These are phyloP conservation scores for Cinnamomum micranthum DNA, from an alignment of 164 flowering plant species.

Conservation along the genomic window DNA sequence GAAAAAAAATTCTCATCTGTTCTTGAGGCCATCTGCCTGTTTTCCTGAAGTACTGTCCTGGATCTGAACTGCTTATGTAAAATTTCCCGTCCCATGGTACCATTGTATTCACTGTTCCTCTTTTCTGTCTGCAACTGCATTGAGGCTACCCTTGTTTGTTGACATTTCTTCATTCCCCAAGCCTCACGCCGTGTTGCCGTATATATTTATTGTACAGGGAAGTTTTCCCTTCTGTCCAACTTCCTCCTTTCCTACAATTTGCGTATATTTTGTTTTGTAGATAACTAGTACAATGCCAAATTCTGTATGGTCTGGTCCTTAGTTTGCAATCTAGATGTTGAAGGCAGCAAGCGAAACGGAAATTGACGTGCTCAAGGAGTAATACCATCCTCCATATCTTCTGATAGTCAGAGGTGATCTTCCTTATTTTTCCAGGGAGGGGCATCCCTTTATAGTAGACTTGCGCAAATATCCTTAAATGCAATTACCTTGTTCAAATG, in stretches of 20 bases:
- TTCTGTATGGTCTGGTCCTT: not conserved
- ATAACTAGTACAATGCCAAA: conserved; percentile 7
- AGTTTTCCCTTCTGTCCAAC: conserved; percentile 2
- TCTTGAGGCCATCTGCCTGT: conserved; percentile 14
- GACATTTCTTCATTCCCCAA: not conserved
- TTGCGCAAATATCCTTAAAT: not conserved
- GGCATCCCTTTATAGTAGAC: not conserved
- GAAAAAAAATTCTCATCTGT: conserved; percentile 35
- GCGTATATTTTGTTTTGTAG: conserved; percentile 3
- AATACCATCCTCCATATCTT: conserved; percentile 1
- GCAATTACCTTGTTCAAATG: conserved; percentile 3
- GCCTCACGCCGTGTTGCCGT: not conserved
- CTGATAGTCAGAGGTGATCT: conserved; percentile 7
- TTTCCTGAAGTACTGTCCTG: not conserved
- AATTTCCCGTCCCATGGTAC: not conserved
- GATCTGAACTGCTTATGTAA: conserved; percentile 1
- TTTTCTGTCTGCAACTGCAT: not conserved
- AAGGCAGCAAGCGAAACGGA: conserved; percentile 7
- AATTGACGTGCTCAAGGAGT: not conserved
- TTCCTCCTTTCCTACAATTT: not conserved
- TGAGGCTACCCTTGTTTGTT: not conserved
- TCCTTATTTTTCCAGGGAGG: not conserved
- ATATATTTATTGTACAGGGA: not conserved
- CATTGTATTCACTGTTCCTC: conserved; percentile 6
- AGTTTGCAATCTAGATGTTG: conserved; percentile 10